Evolutionary conservation across 495 filamentous ascomycete species (phyloP).

Genomic region (Aspergillus homomorphus): DNA sequence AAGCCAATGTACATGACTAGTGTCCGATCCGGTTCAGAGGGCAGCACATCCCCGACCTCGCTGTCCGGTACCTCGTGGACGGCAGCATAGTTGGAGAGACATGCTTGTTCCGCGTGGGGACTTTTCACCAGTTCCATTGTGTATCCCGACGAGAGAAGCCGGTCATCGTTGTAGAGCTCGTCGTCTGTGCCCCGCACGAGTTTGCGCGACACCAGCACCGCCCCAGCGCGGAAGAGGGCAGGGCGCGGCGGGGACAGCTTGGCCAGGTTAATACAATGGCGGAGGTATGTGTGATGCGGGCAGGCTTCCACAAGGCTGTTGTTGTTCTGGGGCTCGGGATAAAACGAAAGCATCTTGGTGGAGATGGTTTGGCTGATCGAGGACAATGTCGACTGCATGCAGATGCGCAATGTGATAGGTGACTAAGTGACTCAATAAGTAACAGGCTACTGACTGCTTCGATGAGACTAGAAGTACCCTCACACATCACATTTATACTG

Average conservation of each 20-base stretch:
- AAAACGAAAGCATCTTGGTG: neutral
- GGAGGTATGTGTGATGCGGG: neutral
- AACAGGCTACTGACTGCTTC: neutral
- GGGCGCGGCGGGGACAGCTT: neutral
- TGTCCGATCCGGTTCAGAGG: neutral
- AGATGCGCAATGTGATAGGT: too few relatives aligned
- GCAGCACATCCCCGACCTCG: neutral
- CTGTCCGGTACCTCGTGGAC: neutral
- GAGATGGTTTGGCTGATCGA: too few relatives aligned
- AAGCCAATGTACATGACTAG: neutral
- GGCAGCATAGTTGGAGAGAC: neutral
- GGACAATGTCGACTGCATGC: too few relatives aligned
- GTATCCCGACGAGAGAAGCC: neutral
- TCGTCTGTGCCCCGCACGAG: neutral
- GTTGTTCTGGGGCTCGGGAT: neutral
- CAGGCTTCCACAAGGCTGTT: neutral
- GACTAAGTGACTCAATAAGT: too few relatives aligned
- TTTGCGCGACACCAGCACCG: neutral
- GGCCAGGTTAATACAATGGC: neutral
- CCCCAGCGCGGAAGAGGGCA: neutral
- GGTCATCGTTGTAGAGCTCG: neutral
- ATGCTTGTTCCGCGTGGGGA: neutral
- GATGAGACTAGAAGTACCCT: neutral
- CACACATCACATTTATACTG: neutral
- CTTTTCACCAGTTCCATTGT: neutral